A percentile compares a stretch with the other conserved stretches of the same genome.
These are phyloP conservation scores for Hawksworthiomyces lignivorus DNA, from an alignment of 2,329 filamentous ascomycete genomes.

Conservation along the genomic window DNA sequence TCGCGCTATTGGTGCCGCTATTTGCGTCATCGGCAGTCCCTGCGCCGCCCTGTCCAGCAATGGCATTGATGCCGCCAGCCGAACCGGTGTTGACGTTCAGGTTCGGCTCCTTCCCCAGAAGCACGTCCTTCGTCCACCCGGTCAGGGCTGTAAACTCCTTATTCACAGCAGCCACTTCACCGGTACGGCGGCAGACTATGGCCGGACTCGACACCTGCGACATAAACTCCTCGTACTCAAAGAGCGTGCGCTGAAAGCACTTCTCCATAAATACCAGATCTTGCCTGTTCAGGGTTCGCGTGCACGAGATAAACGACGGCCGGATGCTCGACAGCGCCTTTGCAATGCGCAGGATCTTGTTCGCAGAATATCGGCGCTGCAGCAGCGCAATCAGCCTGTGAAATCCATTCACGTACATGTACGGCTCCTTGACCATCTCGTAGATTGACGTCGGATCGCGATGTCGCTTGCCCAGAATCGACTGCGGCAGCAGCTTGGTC, in stretches of 20 bases:
- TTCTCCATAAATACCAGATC: conserved; percentile 98
- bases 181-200: conserved; percentile 83
- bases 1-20: conserved; percentile 32
- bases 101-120: conserved; percentile 82
- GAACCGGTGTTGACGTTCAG: conserved; percentile 71
- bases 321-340: conserved; percentile 83
- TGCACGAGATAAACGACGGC: conserved; percentile 87
- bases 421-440: conserved; percentile 80
- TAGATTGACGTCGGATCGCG: conserved; percentile 81
- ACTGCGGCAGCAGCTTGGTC: conserved; percentile 35
- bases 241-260: conserved; percentile 85
- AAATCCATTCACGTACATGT: conserved; percentile 83
- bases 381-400: conserved; percentile 79
- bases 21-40: background rate
- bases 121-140: conserved; percentile 84
- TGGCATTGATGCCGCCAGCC: conserved; percentile 15
- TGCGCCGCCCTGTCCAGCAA: conserved; percentile 23
- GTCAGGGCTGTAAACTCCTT: conserved; percentile 96
- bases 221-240: conserved; percentile 91
- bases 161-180: conserved; percentile 89
- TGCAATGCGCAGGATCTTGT: conserved; percentile 74
- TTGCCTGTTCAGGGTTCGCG: conserved; percentile 76
- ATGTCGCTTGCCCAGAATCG: conserved; percentile 49
- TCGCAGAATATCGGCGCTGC: conserved; percentile 67
- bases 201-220: conserved; percentile 82